Evolutionary conservation across 768 basidiomycete genomes (phyloP), one percentile per base, ranked within the genome.

Genomic region (Cystofilobasidium bisporidii): DNA sequence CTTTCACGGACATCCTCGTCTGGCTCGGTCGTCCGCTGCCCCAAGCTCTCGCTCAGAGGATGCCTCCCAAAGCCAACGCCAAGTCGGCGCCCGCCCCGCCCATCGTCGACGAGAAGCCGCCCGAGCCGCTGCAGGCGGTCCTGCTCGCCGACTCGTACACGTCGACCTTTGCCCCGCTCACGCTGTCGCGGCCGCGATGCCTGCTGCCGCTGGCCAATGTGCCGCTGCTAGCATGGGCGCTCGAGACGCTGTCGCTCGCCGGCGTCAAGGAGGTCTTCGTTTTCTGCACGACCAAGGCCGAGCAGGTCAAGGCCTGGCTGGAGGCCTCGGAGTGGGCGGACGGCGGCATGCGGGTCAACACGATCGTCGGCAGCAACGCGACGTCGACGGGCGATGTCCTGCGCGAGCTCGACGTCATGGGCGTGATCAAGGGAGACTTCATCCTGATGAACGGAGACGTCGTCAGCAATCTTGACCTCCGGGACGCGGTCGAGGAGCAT

Each of bases 71-170:
- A 78, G 73, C 76, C 9, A 60, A 60, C 53, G 53, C 9, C 59
- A 60, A 60, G 38, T 10, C 50, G 30, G 56, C 58, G 40, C 68
- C 57, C 77, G 79, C 56, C 80, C 80, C 50, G 87, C 85, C 85
- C 69, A 76, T 84, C 18, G 79, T 84, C 43, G 82, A 81, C 61
- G 85, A 85, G 18, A 86, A 91, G 60, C 76, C 79, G 38, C 89
- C 92, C 63, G 87, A 96, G 61, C 85, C 89, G 24, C 80, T 98
- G 0, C 93, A 98, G 74, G 94, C 94, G 22, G 88, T 98, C 65
- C 85, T 99, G 53, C 86, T 99, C 48, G 91, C 94, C 15, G 94
- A 99, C 76, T 92, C 90, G 71, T 96, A 93, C 80, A 93, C 96
- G 81, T 88, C 86, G 73, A 84, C 91, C 64, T 94, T 97, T 75